Evolutionary conservation across 352 stramenopile species (phyloP).

Genomic region (Phytophthora capsici): DNA sequence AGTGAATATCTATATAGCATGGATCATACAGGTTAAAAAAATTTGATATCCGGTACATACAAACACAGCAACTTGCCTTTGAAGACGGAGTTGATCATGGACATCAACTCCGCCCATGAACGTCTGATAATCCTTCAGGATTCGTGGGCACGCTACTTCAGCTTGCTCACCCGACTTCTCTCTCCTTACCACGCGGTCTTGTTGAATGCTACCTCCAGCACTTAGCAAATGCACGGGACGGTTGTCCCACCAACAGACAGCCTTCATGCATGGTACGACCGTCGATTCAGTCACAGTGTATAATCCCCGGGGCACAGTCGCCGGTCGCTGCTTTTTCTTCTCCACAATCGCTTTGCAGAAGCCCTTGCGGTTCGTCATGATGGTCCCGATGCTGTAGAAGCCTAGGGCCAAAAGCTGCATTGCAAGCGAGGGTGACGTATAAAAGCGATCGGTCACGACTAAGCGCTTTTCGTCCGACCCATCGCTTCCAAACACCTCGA

Average conservation of each 20-base stretch:
- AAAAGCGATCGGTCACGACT: conserved; percentile 18
- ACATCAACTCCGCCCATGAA: too few relatives aligned
- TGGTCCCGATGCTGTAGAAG: conserved; percentile 20
- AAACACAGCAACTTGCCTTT: background rate
- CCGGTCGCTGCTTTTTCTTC: conserved; percentile 16
- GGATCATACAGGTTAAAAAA: background rate
- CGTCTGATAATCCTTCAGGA: conserved; percentile 18
- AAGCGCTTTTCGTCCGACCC: conserved; percentile 4
- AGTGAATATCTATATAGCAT: background rate
- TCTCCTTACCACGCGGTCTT: conserved; percentile 5
- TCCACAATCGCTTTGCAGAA: conserved; percentile 12
- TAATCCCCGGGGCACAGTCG: conserved; percentile 2
- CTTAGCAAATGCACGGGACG: too few relatives aligned
- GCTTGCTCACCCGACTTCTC: conserved; percentile 1
- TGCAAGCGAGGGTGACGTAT: conserved; percentile 4
- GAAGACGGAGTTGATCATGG: background rate
- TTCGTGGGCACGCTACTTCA: conserved; percentile 11
- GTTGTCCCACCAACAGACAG: conserved; percentile 13
- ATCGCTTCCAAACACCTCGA: conserved; percentile 2
- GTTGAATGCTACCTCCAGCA: conserved; percentile 2
- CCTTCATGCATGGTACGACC: background rate
- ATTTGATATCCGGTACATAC: background rate
- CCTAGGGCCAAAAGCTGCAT: conserved; percentile 21
- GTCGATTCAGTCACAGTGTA: background rate
- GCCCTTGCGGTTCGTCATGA: conserved; percentile 11